Conservation (phyloP, 2,329 filamentous ascomycete genomes). For the Ambrosiella cleistominuta region DNA sequence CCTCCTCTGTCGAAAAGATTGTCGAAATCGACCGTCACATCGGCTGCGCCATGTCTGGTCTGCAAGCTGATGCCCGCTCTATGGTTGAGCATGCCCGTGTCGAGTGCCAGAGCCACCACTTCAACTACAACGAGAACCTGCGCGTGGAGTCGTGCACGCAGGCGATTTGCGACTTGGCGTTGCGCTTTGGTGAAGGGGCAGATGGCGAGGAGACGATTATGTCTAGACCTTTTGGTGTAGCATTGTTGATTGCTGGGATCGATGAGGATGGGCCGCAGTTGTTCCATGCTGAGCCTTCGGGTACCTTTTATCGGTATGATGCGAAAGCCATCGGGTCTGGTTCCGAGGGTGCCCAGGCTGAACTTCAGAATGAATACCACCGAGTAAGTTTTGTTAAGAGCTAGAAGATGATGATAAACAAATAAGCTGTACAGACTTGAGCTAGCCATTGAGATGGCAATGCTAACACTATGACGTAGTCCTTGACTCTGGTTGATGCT, state of each 20-base stretch:
- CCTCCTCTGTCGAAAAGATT: constrained; percentile 97
- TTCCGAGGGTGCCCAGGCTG: constrained; percentile 91
- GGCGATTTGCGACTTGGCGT: constrained; percentile 90
- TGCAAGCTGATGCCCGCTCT: constrained; percentile 92
- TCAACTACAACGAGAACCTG: constrained; percentile 93
- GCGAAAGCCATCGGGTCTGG: constrained; percentile 97
- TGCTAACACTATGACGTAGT: constrained; percentile 29
- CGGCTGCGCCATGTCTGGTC: constrained; percentile 93
- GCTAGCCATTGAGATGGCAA: no score
- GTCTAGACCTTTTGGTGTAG: constrained; percentile 92
- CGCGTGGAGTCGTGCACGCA: constrained; percentile 96
- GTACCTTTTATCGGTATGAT: constrained; percentile 97
- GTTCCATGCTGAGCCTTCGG: constrained; percentile 95
- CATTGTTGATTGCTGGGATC: constrained; percentile 86
- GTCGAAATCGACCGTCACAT: constrained; percentile 99
- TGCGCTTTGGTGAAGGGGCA: constrained; percentile 92
- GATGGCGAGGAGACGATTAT: constrained; percentile 98
- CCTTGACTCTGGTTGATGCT: constrained; percentile 77
- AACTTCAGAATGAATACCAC: constrained; percentile 97
- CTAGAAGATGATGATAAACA: no score
- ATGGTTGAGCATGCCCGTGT: constrained; percentile 98
- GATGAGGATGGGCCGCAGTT: constrained; percentile 93
- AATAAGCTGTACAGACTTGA: no score
- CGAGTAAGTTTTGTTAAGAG: constrained; percentile 34
- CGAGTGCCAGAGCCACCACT: constrained; percentile 90